A percentile compares a stretch with the other conserved stretches of the same genome.
Evolutionary conservation across 257 asterid genomes (phyloP).

Genomic region (Euphrasia confusa): DNA sequence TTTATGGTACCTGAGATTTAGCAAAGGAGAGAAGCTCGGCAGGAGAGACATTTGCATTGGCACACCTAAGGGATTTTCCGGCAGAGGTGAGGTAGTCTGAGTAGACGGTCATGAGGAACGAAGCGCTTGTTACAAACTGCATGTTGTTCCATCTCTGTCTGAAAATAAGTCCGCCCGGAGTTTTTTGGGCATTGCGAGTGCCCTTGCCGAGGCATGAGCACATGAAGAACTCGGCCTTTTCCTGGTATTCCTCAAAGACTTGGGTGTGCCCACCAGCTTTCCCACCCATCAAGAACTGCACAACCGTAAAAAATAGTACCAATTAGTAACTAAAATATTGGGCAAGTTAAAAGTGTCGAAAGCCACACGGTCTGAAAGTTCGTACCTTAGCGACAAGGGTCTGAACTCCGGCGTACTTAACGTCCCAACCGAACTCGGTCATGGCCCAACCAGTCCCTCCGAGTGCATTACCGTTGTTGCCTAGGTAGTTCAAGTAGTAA

Average conservation of each 20-base stretch:
- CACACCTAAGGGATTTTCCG: constrained; percentile 61
- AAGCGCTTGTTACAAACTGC: constrained; percentile 95
- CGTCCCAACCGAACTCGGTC: constrained; percentile 99
- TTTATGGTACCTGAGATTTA: constrained; percentile 92
- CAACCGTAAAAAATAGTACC: neutral
- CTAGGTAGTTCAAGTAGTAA: constrained; percentile 70
- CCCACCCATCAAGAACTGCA: constrained; percentile 86
- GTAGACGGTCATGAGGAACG: constrained; percentile 80
- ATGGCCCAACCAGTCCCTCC: constrained; percentile 98
- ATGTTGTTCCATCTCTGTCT: constrained; percentile 94
- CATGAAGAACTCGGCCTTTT: constrained; percentile 89
- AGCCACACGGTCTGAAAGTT: neutral
- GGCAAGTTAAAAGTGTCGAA: neutral
- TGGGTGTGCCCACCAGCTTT: constrained; percentile 51
- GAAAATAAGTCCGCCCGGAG: constrained; percentile 91
- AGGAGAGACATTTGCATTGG: constrained; percentile 55
- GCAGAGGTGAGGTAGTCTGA: constrained; percentile 85
- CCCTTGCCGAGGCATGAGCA: constrained; percentile 91
- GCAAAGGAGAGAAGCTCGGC: constrained; percentile 73
- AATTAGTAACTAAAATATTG: neutral
- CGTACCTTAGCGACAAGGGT: constrained; percentile 80
- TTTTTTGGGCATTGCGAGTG: constrained; percentile 62
- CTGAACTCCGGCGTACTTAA: constrained; percentile 93
- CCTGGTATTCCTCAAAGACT: constrained; percentile 56
- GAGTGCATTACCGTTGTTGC: constrained; percentile 67